Percentiles rank a stretch among this genome's conserved stretches.
Evolutionary conservation across 2,329 filamentous ascomycete genomes (phyloP).

Genomic region (Lizonia empirigonia): DNA sequence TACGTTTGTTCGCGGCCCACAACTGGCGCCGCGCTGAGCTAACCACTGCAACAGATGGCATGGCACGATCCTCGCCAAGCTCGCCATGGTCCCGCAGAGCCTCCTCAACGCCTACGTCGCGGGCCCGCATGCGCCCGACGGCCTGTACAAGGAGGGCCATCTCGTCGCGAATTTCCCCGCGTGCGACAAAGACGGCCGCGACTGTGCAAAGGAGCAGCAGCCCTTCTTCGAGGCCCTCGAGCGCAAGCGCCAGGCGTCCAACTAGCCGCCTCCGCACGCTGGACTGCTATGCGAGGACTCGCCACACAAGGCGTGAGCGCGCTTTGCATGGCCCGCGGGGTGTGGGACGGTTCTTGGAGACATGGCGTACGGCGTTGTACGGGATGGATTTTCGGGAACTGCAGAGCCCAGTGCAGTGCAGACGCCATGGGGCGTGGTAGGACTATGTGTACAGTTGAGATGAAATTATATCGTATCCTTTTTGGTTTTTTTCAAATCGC

Average conservation of each 20-base stretch:
- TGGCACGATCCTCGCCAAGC: conserved; percentile 87
- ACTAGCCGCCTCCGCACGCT: too few relatives aligned
- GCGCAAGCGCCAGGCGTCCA: conserved; percentile 12
- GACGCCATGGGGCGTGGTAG: too few relatives aligned
- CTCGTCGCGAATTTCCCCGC: conserved; percentile 79
- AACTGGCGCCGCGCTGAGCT: neutral
- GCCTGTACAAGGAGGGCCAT: conserved; percentile 80
- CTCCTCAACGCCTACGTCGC: conserved; percentile 76
- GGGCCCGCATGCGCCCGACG: conserved; percentile 48
- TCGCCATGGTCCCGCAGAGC: conserved; percentile 87
- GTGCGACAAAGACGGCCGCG: conserved; percentile 65
- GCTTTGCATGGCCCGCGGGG: too few relatives aligned
- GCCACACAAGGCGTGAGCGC: too few relatives aligned
- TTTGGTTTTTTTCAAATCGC: too few relatives aligned
- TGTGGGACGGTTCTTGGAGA: too few relatives aligned
- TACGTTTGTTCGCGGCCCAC: conserved; percentile 31
- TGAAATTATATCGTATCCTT: too few relatives aligned
- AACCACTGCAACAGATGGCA: conserved; percentile 79
- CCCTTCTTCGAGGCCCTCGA: conserved; percentile 52
- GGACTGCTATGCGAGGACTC: too few relatives aligned
- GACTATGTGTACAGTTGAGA: too few relatives aligned
- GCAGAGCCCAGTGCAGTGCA: too few relatives aligned
- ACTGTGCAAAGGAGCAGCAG: conserved; percentile 74
- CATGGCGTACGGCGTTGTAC: too few relatives aligned
- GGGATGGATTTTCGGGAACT: too few relatives aligned